Percentiles rank a stretch among this genome's conserved stretches.
Evolutionary conservation across 345 rosid species (phyloP).

Genomic region (Bruguiera gymnorhiza): DNA sequence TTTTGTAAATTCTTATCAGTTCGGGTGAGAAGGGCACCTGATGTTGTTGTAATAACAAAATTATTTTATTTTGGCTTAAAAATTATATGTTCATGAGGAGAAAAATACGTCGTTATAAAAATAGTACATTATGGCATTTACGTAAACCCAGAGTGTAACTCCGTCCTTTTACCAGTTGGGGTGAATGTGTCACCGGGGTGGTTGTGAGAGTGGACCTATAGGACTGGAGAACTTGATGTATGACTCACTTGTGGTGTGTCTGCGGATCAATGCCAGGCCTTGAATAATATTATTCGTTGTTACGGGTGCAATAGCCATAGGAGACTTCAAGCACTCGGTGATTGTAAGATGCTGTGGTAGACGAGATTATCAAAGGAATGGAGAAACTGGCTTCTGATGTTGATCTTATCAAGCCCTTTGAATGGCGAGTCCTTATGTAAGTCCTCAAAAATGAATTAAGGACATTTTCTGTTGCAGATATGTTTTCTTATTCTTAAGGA

Average conservation of each 20-base stretch:
- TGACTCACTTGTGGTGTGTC: slow-evolving; percentile 18
- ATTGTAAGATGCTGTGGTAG: slow-evolving; percentile 52
- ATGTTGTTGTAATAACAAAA: not conserved
- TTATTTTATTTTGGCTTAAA: not conserved
- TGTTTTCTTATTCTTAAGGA: not conserved
- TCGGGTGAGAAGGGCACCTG: not conserved
- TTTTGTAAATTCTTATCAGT: not conserved
- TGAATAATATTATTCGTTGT: not conserved
- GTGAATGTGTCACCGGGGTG: slow-evolving; percentile 13
- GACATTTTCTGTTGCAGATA: no score
- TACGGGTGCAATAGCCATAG: slow-evolving; percentile 27
- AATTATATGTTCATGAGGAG: not conserved
- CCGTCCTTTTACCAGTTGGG: not conserved
- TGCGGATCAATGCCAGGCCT: slow-evolving; percentile 19
- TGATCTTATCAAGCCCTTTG: slow-evolving; percentile 77
- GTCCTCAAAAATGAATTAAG: not conserved
- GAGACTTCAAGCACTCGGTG: slow-evolving; percentile 80
- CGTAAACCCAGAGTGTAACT: no score
- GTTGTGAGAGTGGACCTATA: slow-evolving; percentile 18
- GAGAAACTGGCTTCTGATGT: slow-evolving; percentile 69
- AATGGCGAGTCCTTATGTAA: slow-evolving; percentile 45
- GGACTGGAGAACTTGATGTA: slow-evolving; percentile 41
- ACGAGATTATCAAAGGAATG: slow-evolving; percentile 74
- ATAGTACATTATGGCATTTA: no score
- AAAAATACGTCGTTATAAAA: no score